Conservation (phyloP, 129 eudicot species). For the Saposhnikovia divaricata region DNA sequence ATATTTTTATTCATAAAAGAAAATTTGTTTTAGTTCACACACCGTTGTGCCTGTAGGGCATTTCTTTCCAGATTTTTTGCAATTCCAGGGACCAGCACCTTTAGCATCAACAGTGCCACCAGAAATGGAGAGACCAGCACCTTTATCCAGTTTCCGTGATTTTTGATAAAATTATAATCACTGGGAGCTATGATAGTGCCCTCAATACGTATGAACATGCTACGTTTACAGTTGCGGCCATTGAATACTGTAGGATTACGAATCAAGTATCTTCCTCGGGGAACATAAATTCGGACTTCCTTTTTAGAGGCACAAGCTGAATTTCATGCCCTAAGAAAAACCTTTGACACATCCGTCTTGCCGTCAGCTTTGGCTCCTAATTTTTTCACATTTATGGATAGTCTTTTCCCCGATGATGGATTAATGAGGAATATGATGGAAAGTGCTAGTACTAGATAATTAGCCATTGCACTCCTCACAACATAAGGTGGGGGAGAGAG, state of each 20-base stretch:
- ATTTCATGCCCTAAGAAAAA: slow-evolving; percentile 13
- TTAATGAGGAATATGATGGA: not conserved
- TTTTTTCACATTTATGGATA: slow-evolving; percentile 8
- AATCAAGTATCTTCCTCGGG: too few species aligned
- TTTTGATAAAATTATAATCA: slow-evolving; percentile 32
- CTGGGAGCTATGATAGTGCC: slow-evolving; percentile 65
- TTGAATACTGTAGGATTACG: slow-evolving; percentile 19
- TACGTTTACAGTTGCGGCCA: slow-evolving; percentile 41
- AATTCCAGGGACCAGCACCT: slow-evolving; percentile 51
- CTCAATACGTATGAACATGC: slow-evolving; percentile 30
- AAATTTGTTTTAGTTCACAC: not conserved
- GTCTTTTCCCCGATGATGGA: not conserved
- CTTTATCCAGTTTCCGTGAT: slow-evolving; percentile 38
- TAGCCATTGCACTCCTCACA: not conserved
- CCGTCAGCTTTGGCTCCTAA: slow-evolving; percentile 22
- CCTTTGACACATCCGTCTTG: slow-evolving; percentile 15
- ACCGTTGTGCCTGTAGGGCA: slow-evolving; percentile 69
- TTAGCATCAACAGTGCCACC: slow-evolving; percentile 60
- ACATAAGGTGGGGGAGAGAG: too few species aligned
- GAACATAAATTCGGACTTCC: too few species aligned
- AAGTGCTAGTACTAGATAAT: not conserved
- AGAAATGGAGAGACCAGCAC: slow-evolving; percentile 47
- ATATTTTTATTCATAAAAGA: too few species aligned
- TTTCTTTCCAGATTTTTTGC: slow-evolving; percentile 37
- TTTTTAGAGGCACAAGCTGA: too few species aligned